A percentile compares a stretch with the other conserved stretches of the same genome.
Conservation (phyloP, 371 early-diverging fungal species). For the Mycotypha africana region DNA sequence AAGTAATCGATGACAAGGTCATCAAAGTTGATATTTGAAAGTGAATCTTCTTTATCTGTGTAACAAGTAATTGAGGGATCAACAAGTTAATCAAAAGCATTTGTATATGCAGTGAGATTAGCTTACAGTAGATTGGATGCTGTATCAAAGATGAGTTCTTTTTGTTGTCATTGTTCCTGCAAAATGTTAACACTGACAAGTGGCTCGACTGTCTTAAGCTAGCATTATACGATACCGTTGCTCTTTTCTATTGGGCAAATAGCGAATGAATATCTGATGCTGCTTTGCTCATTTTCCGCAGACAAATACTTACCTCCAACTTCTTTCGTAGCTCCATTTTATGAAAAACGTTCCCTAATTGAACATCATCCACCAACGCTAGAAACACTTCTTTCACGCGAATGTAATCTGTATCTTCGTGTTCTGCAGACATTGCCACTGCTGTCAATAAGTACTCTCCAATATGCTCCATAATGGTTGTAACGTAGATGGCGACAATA, state of each 20-base stretch:
- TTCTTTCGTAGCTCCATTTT: conserved; percentile 49
- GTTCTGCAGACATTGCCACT: conserved; percentile 56
- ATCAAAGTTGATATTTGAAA: conserved; percentile 26
- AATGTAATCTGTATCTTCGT: conserved; percentile 56
- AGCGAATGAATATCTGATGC: no score
- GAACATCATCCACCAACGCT: conserved; percentile 52
- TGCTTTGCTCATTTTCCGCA: no score
- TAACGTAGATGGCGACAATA: conserved; percentile 61
- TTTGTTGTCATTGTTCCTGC: no score
- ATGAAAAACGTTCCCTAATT: conserved; percentile 47
- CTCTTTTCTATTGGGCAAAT: no score
- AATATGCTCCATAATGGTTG: conserved; percentile 60
- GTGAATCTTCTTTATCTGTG: conserved; percentile 16
- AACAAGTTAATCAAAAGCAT: no score
- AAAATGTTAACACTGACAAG: no score
- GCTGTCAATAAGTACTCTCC: conserved; percentile 56
- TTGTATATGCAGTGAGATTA: neutral
- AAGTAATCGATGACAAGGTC: conserved; percentile 32
- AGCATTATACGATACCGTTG: no score
- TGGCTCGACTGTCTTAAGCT: no score
- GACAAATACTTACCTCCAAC: conserved; percentile 45
- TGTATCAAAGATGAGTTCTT: no score
- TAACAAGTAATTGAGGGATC: conserved; percentile 1
- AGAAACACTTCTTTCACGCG: conserved; percentile 55
- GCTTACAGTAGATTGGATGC: no score